Base-by-base conservation (phyloP, 192 early-diverging fungal species). In the Coemansia sp. region DNA sequence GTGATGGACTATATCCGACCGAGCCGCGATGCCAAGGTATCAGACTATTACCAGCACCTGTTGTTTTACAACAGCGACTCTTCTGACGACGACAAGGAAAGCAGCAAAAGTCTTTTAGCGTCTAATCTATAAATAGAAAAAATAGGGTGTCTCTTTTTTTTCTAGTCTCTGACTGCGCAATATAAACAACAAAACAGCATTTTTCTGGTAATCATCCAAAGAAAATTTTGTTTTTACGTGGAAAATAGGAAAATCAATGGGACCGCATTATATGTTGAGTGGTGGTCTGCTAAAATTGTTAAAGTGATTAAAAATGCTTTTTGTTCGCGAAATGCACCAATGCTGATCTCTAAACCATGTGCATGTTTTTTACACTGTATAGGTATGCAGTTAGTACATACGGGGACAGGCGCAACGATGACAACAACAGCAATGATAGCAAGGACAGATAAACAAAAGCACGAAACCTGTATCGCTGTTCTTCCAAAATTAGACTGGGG, bases 1-100 rank as follows among this genome's bases (percentile, higher is more conserved):
- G 71, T 78, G 12, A 72, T 78, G 66, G 76, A 78, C 56, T 78
- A 72, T 34, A 78, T 78, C 16, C 63, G 76, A 1, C 71, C 76
- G 14, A 67, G 64, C 45, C 76, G 76, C 31, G 76, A 78, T 25
- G 70, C 66, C 59, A 78, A 73, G 56, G 67, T 78, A 2, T 62
- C 70, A 0, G 67, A 70, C 42, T 73, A 73, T 54, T 78, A 78
- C 31, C 71, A 61, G 16, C 71, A 73, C 18, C 33, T 78, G 30
- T 36, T 72, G 25, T 72, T 72, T 48, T 78, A 73, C 48, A 31
- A 22, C 5, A 20, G 61, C 10, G 63, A 61, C 5, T 30, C 33
- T 7, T 14, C 56, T 58, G 17, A 18, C 4, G 69, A 68, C 3
- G 45, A 72, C 28, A 40, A 55, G 8, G 58, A 65, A 14, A 66